Evolutionary conservation across 768 basidiomycete species (phyloP), one percentile per base, ranked within the genome.

Genomic region (Tylopilus rubrobrunneus): DNA sequence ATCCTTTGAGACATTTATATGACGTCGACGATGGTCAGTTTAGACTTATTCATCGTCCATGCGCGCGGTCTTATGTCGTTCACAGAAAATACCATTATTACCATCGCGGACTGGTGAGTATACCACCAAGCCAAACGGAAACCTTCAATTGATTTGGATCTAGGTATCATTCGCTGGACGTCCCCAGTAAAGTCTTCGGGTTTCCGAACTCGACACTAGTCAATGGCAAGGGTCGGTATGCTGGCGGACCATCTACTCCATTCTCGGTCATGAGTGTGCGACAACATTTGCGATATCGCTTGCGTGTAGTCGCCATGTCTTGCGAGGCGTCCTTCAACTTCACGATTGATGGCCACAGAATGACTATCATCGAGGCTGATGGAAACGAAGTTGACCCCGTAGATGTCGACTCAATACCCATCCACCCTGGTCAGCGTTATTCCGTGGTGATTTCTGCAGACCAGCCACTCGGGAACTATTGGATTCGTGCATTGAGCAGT

Each of bases 191-290:
- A 39, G 25, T 33, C 28, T 45, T 39, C 11, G 42, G 28, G 43
- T 49, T 25, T 4, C 21, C 48, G 7, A 45, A 54, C 48, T 67
- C 80, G 14, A 77, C 75, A 3, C 62, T 84, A 7, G 79, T 84
- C 41, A 84, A 84, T 45, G 80, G 81, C 0, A 60, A 60, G 19
- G 81, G 82, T n/a, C 76, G 81, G 34, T 76, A 73, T 57, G 6
- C 55, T 9, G 73, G 70, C 3, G 79, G 79, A 5, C 75, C 78
- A 7, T 27, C 52, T 3, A 58, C 67, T 3, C 59, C 69, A 2
- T 68, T 83, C 29, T 61, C 82, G 0, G 72, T 82, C 4, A 67
- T 84, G 52, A 70, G 69, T 36, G 79, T 85, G 19, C 41, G 61
- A 5, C 50, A 49, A 0, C 72, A 73, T 10, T 64, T 63, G 33